These are phyloP conservation scores for Ophidiomyces ophidiicola DNA, from an alignment of 2,329 filamentous ascomycete species.

Conservation along the genomic window DNA sequence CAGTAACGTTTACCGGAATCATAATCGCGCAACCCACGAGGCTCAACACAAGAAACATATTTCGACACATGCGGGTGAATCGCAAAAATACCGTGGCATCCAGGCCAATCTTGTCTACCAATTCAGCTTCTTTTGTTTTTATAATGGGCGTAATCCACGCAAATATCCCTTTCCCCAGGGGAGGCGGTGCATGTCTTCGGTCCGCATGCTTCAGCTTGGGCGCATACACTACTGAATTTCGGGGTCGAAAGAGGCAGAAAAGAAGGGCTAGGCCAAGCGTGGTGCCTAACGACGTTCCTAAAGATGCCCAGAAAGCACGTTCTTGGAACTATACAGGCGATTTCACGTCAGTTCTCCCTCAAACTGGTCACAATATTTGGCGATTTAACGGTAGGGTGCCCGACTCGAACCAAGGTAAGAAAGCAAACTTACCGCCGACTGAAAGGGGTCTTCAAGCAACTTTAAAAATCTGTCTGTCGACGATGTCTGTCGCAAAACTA, in stretches of 20 bases:
- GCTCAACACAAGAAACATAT: constrained; percentile 66
- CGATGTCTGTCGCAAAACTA: constrained; percentile 5
- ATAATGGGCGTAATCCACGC: constrained; percentile 74
- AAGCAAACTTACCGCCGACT: constrained; percentile 28
- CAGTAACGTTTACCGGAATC: constrained; percentile 62
- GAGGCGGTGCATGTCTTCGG: constrained; percentile 74
- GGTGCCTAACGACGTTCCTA: constrained; percentile 67
- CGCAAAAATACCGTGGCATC: constrained; percentile 86
- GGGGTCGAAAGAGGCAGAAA: constrained; percentile 83
- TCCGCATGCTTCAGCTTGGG: constrained; percentile 89
- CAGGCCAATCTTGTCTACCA: constrained; percentile 74
- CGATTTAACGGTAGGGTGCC: background rate
- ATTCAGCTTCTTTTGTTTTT: constrained; percentile 60
- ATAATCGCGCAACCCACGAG: constrained; percentile 64
- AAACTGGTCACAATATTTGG: too few species aligned
- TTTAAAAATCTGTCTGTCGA: constrained; percentile 30
- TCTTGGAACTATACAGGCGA: constrained; percentile 37
- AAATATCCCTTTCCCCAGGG: constrained; percentile 73
- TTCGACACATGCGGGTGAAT: constrained; percentile 80
- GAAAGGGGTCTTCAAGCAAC: constrained; percentile 36
- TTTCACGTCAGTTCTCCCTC: too few species aligned
- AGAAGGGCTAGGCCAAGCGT: constrained; percentile 60
- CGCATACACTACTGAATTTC: constrained; percentile 85
- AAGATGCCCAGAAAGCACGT: constrained; percentile 61
- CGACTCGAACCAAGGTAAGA: constrained; percentile 9